Base-by-base conservation (phyloP, 345 rosid species). In the Hevea brasiliensis region DNA sequence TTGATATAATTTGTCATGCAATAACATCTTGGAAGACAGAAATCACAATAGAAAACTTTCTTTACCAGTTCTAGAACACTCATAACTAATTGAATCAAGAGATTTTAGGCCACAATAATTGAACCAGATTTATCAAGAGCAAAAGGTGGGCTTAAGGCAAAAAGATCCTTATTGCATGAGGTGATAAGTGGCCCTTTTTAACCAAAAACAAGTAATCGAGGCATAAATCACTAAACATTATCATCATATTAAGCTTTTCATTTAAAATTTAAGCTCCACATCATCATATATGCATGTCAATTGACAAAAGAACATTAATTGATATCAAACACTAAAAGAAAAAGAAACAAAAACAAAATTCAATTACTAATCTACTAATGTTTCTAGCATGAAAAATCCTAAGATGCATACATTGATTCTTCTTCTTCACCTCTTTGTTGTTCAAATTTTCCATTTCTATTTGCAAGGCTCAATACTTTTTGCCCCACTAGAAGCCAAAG, bases 201-300 rank as follows among this genome's bases (percentile, higher is more conserved):
- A 20, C 44, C 15, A 13, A 35, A 47, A 61, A 32, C 44, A 61
- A 61, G 18, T 61, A 37, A 8, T 35, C n/a, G 14, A 61, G 40
- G n/a, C 65, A 32, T 17, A 61, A 37, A 37, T 37, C 66, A 61
- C 42, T 37, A 8, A 35, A 61, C 47, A 20, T 18, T 7, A 40
- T 20, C 44, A 37, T 61, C 11, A 37, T 61, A 20, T 61, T 45
- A 61, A 61, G 45, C 18, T 17, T 61, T 60, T 61, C 18, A 10
- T 61, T 41, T 61, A 61, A 56, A 56, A 57, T 13, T 15, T 17
- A 37, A 61, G 42, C 18, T 61, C 24, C 47, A 61, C 66, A 61
- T 61, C 44, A 61, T 23, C 45, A 35, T 18, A 18, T 6, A 37
- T 37, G 26, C 47, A 37, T 61, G 15, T 37, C 26, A 61, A 61